These are phyloP conservation scores for Exophiala bonariae DNA, from an alignment of 2,329 filamentous ascomycete species.

Conservation along the genomic window DNA sequence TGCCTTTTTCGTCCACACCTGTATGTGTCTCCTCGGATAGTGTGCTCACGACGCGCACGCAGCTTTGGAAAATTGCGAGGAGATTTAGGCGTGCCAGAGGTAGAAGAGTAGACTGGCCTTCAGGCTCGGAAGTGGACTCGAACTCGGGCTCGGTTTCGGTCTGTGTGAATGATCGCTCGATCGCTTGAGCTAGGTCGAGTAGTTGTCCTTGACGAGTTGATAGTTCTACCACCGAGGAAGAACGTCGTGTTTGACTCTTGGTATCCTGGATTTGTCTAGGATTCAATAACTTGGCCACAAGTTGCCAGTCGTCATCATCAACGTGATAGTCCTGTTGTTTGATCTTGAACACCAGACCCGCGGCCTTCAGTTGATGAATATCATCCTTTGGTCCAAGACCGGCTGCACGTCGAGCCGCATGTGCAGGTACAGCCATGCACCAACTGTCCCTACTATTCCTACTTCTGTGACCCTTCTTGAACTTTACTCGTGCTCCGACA, in stretches of 20 bases:
- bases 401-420: constrained; percentile 29
- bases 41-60: constrained; percentile 25
- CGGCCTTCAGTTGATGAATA: constrained; percentile 6
- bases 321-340: constrained; percentile 28
- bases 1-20: constrained; percentile 17
- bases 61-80: constrained; percentile 28
- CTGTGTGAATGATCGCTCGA: background rate
- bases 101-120: constrained; percentile 3
- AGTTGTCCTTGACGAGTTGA: background rate
- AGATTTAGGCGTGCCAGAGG: constrained; percentile 29
- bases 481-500: constrained; percentile 31
- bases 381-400: constrained; percentile 26
- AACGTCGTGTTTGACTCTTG: background rate
- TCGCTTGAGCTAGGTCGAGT: background rate
- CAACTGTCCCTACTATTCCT: constrained; percentile 27
- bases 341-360: constrained; percentile 26
- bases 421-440: constrained; percentile 29
- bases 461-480: constrained; percentile 28
- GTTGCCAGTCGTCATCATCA: constrained; percentile 18
- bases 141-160: background rate
- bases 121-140: background rate
- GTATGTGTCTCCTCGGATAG: constrained; percentile 29
- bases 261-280: background rate
- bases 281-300: background rate
- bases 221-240: background rate